Conservation (phyloP, 257 asterid genomes). For the Prunella vulgaris region DNA sequence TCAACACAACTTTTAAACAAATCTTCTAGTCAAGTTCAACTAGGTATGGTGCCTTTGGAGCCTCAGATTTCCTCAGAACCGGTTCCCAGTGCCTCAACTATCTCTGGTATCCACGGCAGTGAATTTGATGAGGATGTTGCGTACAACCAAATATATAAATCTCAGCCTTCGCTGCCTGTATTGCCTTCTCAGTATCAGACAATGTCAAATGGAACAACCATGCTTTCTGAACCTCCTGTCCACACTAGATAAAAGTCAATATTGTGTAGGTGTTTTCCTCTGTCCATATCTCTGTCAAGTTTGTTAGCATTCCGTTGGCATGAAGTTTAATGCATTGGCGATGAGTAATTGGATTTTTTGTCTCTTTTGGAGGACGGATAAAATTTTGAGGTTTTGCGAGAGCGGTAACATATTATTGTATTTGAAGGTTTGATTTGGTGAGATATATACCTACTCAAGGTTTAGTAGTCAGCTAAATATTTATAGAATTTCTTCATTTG, state of each 20-base stretch:
- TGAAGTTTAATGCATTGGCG: slow-evolving; percentile 15
- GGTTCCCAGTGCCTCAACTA: slow-evolving; percentile 26
- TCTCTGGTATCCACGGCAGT: slow-evolving; percentile 27
- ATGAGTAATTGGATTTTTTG: not conserved
- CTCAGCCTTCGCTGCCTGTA: slow-evolving; percentile 67
- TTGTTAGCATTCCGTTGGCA: slow-evolving; percentile 19
- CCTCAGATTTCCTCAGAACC: slow-evolving; percentile 37
- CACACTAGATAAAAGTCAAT: slow-evolving; percentile 11
- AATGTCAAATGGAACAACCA: slow-evolving; percentile 42
- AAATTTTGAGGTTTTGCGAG: slow-evolving; percentile 17
- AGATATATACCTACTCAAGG: slow-evolving; percentile 15
- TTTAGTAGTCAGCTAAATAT: slow-evolving; percentile 3
- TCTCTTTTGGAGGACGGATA: slow-evolving; percentile 9
- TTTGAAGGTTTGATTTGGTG: slow-evolving; percentile 21
- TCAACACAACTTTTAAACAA: slow-evolving; percentile 27
- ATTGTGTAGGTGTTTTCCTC: not conserved
- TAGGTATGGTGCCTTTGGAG: slow-evolving; percentile 35
- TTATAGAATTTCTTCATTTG: slow-evolving; percentile 30
- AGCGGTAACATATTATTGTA: slow-evolving; percentile 18
- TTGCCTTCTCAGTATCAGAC: slow-evolving; percentile 54
- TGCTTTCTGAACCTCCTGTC: slow-evolving; percentile 52
- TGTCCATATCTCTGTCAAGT: slow-evolving; percentile 16
- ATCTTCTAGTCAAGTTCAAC: slow-evolving; percentile 39
- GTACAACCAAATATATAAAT: slow-evolving; percentile 68
- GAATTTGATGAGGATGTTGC: slow-evolving; percentile 74